Conservation (phyloP, 148 eudicot species). For the Chenopodium suecicum region DNA sequence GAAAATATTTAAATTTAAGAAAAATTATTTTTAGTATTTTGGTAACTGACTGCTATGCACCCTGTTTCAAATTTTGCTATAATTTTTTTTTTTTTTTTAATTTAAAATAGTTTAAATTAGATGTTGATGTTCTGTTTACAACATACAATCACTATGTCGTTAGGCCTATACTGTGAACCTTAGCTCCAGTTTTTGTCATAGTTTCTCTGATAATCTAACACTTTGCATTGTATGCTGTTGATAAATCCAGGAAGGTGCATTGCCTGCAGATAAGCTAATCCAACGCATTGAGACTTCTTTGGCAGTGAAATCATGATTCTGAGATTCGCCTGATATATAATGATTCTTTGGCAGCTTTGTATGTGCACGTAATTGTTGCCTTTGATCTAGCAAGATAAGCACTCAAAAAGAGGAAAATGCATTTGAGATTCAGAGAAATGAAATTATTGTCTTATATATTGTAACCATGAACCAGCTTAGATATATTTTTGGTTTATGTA, state of each 20-base stretch:
- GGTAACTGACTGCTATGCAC: not conserved
- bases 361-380: not conserved
- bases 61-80: not conserved
- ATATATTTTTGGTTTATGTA: slow-evolving; percentile 1
- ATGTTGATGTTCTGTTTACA: not conserved
- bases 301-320: slow-evolving; percentile 44
- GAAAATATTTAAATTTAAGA: not conserved
- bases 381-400: not conserved
- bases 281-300: slow-evolving; percentile 53
- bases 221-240: not conserved
- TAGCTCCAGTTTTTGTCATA: not conserved
- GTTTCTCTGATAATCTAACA: not conserved
- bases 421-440: not conserved
- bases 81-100: not conserved
- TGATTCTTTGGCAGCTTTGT: not conserved
- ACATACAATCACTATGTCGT: too few relatives aligned
- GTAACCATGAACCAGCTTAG: slow-evolving; percentile 16
- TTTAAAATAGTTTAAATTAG: not conserved
- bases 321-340: not conserved
- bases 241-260: slow-evolving; percentile 58
- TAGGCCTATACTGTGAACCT: too few relatives aligned
- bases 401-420: not conserved
- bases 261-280: slow-evolving; percentile 52
- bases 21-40: not conserved
- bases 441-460: slow-evolving; percentile 4